These are phyloP conservation scores for Toxicodendron radicans DNA, from an alignment of 345 rosid genomes.

Conservation along the genomic window DNA sequence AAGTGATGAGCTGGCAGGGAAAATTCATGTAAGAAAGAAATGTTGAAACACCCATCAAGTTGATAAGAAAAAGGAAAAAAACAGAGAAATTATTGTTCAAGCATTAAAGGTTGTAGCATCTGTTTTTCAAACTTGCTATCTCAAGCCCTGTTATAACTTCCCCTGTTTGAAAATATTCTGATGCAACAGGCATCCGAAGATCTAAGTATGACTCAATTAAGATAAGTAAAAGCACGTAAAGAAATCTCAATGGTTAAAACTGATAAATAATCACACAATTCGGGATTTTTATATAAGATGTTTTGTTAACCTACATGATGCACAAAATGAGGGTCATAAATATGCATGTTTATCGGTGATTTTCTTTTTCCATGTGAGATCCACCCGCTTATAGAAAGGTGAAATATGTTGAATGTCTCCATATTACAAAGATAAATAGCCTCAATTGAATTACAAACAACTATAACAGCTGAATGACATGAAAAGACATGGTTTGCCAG, in stretches of 20 bases:
- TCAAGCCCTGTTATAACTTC: not conserved
- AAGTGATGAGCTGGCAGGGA: not conserved
- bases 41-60: not conserved
- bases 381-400: not conserved
- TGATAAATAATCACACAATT: not conserved
- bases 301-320: not conserved
- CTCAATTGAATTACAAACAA: not conserved
- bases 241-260: not conserved
- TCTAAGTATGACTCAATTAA: not conserved
- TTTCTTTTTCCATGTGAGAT: not conserved
- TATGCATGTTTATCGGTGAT: not conserved
- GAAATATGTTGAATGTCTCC: not conserved
- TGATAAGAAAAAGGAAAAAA: not conserved
- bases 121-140: not conserved
- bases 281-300: not conserved
- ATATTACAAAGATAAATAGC: not conserved
- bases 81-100: not conserved
- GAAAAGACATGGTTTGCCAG: constrained; percentile 4
- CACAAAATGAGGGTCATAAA: not conserved
- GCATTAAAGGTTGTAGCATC: not conserved
- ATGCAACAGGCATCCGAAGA: not conserved
- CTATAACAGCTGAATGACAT: not conserved
- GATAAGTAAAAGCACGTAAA: not conserved
- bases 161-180: not conserved
- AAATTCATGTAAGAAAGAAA: not conserved